Evolutionary conservation across 805 yeast species (phyloP).

Genomic region (Metschnikowia proteae): DNA sequence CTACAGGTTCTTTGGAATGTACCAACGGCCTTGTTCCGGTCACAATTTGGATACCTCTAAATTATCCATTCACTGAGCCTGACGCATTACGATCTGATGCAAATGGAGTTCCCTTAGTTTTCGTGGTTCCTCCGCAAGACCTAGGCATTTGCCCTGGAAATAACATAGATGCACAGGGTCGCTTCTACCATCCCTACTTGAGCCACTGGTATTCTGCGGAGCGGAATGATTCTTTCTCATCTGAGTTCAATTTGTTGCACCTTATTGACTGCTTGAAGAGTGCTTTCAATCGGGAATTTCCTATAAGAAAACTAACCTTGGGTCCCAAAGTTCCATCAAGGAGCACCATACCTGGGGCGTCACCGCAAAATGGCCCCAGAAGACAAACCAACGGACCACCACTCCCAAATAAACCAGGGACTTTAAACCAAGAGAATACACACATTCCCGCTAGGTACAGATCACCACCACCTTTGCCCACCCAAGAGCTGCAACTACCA

Average conservation of each 20-base stretch:
- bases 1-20: conserved; percentile 52
- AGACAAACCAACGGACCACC: conserved; percentile 23
- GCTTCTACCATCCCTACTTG: conserved; percentile 63
- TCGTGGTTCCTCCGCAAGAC: conserved; percentile 53
- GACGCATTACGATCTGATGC: conserved; percentile 11
- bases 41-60: conserved; percentile 72
- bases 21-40: conserved; percentile 42
- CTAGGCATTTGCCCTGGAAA: conserved; percentile 53
- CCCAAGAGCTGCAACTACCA: neutral
- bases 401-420: conserved; percentile 23
- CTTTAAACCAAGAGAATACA: conserved; percentile 22
- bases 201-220: conserved; percentile 47
- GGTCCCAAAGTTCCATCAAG: conserved; percentile 25
- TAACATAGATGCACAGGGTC: conserved; percentile 67
- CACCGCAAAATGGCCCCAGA: conserved; percentile 15
- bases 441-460: conserved; percentile 10
- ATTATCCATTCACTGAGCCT: conserved; percentile 50
- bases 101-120: conserved; percentile 57
- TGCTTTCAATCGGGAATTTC: conserved; percentile 35
- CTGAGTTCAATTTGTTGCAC: conserved; percentile 26
- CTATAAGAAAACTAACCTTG: conserved; percentile 29
- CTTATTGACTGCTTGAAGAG: conserved; percentile 29
- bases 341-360: conserved; percentile 30
- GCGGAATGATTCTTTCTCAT: neutral
- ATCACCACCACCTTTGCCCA: conserved; percentile 12